phyloP scores from a whole-genome alignment of 768 basidiomycete species.

The Suillus plorans region DNA sequence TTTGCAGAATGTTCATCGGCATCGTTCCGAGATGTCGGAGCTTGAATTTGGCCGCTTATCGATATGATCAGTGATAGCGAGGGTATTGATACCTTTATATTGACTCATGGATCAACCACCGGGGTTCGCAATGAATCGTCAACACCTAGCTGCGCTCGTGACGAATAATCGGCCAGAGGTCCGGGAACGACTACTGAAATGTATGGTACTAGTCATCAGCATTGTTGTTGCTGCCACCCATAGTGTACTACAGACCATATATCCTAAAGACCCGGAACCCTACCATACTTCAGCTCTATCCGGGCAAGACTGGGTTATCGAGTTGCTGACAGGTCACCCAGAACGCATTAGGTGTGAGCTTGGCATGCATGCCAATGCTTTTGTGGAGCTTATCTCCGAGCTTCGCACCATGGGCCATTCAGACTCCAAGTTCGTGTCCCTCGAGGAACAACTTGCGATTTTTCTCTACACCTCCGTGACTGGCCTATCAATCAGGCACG shows the following conservation, averaged over 20 bases:
- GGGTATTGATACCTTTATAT: too few species aligned
- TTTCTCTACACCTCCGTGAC: slow-evolving; percentile 23
- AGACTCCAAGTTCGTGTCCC: slow-evolving; percentile 22
- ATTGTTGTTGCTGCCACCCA: background rate
- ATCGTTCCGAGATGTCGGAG: too few species aligned
- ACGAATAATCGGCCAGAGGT: background rate
- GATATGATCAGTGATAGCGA: too few species aligned
- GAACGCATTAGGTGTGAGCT: slow-evolving; percentile 18
- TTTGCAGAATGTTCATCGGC: too few species aligned
- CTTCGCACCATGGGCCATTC: background rate
- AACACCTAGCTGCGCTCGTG: background rate
- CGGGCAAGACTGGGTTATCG: slow-evolving; percentile 19
- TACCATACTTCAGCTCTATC: slow-evolving; percentile 25
- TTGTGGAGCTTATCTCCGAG: background rate
- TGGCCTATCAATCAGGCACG: too few species aligned
- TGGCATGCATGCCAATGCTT: slow-evolving; percentile 10
- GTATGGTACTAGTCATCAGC: background rate
- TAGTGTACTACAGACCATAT: background rate
- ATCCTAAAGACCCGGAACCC: background rate
- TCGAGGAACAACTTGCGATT: slow-evolving; percentile 39
- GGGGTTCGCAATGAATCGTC: background rate
- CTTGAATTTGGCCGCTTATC: too few species aligned
- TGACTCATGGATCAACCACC: background rate
- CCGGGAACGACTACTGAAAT: background rate
- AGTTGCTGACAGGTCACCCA: background rate